phyloP scores from a whole-genome alignment of 306 rosid genomes.

The Vigna nakashimae region DNA sequence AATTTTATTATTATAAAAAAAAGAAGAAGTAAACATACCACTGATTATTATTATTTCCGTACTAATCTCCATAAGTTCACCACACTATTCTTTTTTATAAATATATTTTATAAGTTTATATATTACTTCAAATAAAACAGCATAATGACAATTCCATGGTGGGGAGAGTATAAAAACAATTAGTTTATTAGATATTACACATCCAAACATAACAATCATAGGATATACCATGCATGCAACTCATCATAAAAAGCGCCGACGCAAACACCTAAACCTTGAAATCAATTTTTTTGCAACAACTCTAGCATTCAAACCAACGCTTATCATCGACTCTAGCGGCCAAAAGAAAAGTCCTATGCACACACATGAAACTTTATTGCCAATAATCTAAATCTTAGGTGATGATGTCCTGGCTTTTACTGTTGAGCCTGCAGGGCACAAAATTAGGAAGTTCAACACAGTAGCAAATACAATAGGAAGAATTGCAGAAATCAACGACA shows the following conservation, averaged over 20 bases:
- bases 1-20: no score
- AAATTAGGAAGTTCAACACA: constrained; percentile 10
- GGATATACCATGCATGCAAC: no score
- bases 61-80: neutral
- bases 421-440: constrained; percentile 50
- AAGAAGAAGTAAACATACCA: no score
- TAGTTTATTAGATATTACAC: no score
- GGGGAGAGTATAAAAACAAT: no score
- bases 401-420: constrained; percentile 32
- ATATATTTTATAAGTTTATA: neutral
- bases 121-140: neutral
- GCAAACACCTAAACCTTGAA: no score
- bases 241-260: no score
- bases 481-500: constrained; percentile 17
- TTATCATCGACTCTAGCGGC: no score
- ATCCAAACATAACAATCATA: no score
- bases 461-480: neutral
- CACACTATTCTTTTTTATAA: neutral
- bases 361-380: constrained; percentile 20
- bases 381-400: constrained; percentile 23
- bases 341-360: neutral
- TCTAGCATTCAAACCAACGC: no score
- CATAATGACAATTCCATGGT: neutral
- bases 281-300: no score
- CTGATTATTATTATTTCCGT: no score